Evolutionary conservation across 1,284 basidiomycete genomes (phyloP).

Genomic region (Cryptococcus sp.): DNA sequence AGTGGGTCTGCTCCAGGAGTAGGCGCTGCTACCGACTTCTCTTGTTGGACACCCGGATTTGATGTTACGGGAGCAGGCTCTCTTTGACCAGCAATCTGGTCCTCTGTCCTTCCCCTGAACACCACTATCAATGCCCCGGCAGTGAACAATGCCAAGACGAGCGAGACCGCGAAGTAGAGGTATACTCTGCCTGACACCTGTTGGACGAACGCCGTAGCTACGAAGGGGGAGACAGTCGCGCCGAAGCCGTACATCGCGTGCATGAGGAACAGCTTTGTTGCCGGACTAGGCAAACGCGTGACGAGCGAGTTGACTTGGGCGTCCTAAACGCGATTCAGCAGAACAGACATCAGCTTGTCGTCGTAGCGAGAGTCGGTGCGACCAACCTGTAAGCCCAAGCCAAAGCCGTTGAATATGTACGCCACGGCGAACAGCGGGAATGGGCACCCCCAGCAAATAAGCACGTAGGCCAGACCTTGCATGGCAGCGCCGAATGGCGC

Average conservation of each 20-base stretch:
- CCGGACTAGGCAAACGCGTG: constrained; percentile 39
- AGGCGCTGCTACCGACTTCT: background rate
- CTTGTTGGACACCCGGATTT: background rate
- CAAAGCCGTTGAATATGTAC: constrained; percentile 65
- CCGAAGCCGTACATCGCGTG: constrained; percentile 67
- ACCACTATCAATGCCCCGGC: constrained; percentile 56
- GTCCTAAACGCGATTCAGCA: constrained; percentile 22
- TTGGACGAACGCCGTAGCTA: constrained; percentile 67
- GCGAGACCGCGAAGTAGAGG: constrained; percentile 65
- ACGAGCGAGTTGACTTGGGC: constrained; percentile 47
- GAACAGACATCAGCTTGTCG: background rate
- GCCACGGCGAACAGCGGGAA: constrained; percentile 67
- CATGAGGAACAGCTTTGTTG: constrained; percentile 63
- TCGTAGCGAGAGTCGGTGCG: background rate
- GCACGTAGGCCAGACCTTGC: constrained; percentile 58
- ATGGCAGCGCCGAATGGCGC: constrained; percentile 38
- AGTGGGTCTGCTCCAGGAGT: background rate
- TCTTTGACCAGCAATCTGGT: constrained; percentile 51
- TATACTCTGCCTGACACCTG: constrained; percentile 56
- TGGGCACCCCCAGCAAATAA: constrained; percentile 64
- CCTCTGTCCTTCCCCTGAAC: constrained; percentile 62
- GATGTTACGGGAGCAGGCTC: background rate
- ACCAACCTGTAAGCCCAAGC: constrained; percentile 60
- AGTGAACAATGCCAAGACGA: constrained; percentile 61
- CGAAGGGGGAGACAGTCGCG: constrained; percentile 66